Conservation (phyloP, 2,329 filamentous ascomycete species). For the Phialocephala sp. region DNA sequence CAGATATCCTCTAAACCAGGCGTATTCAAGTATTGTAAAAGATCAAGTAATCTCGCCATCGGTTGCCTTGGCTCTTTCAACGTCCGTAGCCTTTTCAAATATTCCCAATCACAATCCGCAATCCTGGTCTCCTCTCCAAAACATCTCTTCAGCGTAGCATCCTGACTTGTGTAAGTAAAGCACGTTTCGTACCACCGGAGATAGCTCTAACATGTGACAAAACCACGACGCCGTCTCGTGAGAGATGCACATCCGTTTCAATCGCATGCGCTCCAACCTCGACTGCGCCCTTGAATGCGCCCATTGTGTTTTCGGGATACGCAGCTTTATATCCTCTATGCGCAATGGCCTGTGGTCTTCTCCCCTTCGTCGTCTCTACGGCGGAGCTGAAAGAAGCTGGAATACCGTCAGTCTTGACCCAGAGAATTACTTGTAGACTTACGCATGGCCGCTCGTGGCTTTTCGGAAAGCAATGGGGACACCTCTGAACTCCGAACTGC, state of each 20-base stretch:
- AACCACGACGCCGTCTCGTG: constrained; percentile 82
- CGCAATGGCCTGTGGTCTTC: constrained; percentile 71
- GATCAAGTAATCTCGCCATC: constrained; percentile 76
- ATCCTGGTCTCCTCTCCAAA: constrained; percentile 78
- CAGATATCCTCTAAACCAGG: constrained; percentile 73
- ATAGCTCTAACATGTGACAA: constrained; percentile 70
- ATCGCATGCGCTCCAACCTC: constrained; percentile 78
- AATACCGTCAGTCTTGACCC: constrained; percentile 17
- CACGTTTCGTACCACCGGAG: not conserved
- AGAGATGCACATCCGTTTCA: constrained; percentile 87
- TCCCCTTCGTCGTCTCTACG: constrained; percentile 32
- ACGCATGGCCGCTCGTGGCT: not conserved
- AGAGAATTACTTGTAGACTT: not conserved
- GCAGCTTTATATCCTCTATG: constrained; percentile 80
- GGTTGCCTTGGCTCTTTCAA: constrained; percentile 68
- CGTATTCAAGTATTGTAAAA: constrained; percentile 73
- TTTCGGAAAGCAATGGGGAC: not conserved
- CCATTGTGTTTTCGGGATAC: constrained; percentile 86
- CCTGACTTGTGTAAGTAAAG: constrained; percentile 52
- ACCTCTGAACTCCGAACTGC: not conserved
- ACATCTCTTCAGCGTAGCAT: constrained; percentile 78
- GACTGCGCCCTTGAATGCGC: constrained; percentile 76
- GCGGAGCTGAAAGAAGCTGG: constrained; percentile 38
- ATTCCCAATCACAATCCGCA: constrained; percentile 76
- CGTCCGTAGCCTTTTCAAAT: constrained; percentile 72